A percentile compares a stretch with the other conserved stretches of the same genome.
Conservation (phyloP, 192 early-diverging fungal species). For the Podila epicladia region DNA sequence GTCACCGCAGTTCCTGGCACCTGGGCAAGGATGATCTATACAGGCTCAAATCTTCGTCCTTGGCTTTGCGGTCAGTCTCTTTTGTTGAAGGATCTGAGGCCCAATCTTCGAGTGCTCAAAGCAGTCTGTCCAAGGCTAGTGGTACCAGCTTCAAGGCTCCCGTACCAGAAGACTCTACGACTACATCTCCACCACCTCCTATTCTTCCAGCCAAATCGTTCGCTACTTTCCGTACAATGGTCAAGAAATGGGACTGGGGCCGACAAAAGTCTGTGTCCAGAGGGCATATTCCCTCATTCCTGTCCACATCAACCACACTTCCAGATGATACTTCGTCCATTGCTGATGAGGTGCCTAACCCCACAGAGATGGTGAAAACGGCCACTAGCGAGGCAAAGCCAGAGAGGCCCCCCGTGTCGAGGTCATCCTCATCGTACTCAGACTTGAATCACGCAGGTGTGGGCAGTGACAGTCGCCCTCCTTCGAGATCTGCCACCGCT, state of each 20-base stretch:
- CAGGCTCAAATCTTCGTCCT: constrained; percentile 21
- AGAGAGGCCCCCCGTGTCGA: constrained; percentile 5
- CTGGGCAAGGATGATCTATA: constrained; percentile 26
- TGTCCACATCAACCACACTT: neutral
- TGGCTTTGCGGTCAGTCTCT: constrained; percentile 33
- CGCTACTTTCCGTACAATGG: constrained; percentile 26
- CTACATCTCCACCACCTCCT: neutral
- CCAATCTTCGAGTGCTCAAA: neutral
- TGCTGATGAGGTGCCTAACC: neutral
- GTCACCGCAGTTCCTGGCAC: constrained; percentile 16
- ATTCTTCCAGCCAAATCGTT: constrained; percentile 12
- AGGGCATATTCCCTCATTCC: constrained; percentile 28
- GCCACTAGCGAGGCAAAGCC: neutral
- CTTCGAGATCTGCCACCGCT: constrained; percentile 17
- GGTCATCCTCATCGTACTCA: constrained; percentile 30
- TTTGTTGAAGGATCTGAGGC: constrained; percentile 25
- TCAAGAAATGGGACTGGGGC: constrained; percentile 12
- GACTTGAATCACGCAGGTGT: constrained; percentile 24
- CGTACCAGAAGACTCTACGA: neutral
- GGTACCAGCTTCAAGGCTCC: neutral
- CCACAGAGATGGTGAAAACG: neutral
- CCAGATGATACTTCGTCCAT: neutral
- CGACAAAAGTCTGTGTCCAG: constrained; percentile 14
- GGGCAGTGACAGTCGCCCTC: constrained; percentile 19
- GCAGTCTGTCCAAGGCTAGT: neutral